Conservation (phyloP, 202 grass and related monocot species). For the Carex arenaria region DNA sequence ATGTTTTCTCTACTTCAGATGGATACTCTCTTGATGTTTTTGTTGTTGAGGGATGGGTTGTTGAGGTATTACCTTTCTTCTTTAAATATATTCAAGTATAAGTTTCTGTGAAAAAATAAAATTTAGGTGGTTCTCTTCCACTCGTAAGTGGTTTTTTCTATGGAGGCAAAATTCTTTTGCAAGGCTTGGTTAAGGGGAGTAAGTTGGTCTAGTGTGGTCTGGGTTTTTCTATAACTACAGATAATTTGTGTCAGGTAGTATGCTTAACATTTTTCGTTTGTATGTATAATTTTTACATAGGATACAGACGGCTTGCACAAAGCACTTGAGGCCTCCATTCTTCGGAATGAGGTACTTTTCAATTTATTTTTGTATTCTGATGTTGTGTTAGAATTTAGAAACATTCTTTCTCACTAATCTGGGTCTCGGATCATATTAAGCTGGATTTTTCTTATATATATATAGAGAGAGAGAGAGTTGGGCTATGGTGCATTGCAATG, state of each 20-base stretch:
- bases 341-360: slow-evolving; percentile 49
- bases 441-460: not conserved
- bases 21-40: slow-evolving; percentile 82
- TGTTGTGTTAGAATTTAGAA: not conserved
- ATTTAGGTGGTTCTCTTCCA: not conserved
- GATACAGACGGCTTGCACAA: slow-evolving; percentile 49
- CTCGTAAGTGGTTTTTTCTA: not conserved
- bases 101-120: not conserved
- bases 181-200: slow-evolving; percentile 11
- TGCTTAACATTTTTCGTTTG: slow-evolving; percentile 33
- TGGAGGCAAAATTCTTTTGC: slow-evolving; percentile 20
- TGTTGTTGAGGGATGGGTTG: slow-evolving; percentile 64
- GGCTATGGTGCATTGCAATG: no score
- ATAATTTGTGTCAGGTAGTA: not conserved
- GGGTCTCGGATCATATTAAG: not conserved
- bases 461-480: no score
- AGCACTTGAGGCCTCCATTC: slow-evolving; percentile 47
- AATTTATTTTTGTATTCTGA: not conserved
- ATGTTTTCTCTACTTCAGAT: slow-evolving; percentile 81
- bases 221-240: not conserved
- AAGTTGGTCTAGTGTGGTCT: not conserved
- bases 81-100: not conserved
- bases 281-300: slow-evolving; percentile 37
- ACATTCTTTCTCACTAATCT: slow-evolving; percentile 15
- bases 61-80: slow-evolving; percentile 39